Percentiles rank a stretch among this genome's conserved stretches.
phyloP scores from a whole-genome alignment of 106 monocot genomes.

The Phalaenopsis aphrodite region DNA sequence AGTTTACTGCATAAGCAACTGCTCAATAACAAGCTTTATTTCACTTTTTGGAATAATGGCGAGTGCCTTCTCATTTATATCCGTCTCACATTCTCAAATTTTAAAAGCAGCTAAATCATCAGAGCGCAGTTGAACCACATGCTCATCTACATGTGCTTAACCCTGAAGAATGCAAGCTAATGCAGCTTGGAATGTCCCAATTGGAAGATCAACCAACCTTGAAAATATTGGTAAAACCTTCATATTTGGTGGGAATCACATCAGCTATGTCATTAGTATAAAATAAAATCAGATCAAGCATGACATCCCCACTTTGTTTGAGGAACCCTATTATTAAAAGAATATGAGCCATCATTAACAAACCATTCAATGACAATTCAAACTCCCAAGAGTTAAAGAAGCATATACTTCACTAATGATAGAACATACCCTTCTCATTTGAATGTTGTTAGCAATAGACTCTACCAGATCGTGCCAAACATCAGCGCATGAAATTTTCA shows the following conservation, averaged over 20 bases:
- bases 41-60: slow-evolving; percentile 36
- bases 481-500: too few species aligned
- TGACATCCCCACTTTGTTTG: slow-evolving; percentile 23
- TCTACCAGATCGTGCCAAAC: too few species aligned
- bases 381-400: too few species aligned
- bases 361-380: too few species aligned
- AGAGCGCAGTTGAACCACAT: background rate
- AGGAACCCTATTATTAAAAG: slow-evolving; percentile 34
- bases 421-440: too few species aligned
- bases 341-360: background rate
- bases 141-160: background rate
- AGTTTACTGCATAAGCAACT: slow-evolving; percentile 57
- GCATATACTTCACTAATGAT: too few species aligned
- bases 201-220: too few species aligned
- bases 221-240: background rate
- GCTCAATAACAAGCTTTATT: slow-evolving; percentile 44
- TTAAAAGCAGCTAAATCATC: slow-evolving; percentile 1
- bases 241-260: slow-evolving; percentile 32
- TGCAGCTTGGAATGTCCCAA: too few species aligned
- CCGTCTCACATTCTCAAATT: background rate
- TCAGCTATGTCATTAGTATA: slow-evolving; percentile 23
- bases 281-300: slow-evolving; percentile 23
- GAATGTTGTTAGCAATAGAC: too few species aligned
- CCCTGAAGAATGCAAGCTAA: too few species aligned
- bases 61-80: slow-evolving; percentile 4